phyloP scores from a whole-genome alignment of 2,329 filamentous ascomycete species.

The Colletotrichum phormii region DNA sequence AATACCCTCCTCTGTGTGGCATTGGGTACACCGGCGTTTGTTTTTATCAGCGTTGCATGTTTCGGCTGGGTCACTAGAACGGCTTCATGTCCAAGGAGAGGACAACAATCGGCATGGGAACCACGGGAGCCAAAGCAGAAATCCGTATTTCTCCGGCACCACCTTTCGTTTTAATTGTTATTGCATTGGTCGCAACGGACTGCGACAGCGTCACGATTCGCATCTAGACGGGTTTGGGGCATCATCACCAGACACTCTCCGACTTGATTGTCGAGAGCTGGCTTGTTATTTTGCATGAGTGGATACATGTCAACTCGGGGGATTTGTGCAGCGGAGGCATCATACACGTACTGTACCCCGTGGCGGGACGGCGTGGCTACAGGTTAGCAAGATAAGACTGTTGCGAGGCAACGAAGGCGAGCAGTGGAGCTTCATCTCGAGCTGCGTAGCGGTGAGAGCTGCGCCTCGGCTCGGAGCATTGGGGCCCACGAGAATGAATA shows the following conservation, averaged over 20 bases:
- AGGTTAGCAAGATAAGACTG: conserved; percentile 33
- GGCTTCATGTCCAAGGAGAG: conserved; percentile 22
- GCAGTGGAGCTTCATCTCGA: conserved; percentile 26
- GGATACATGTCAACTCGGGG: conserved; percentile 12
- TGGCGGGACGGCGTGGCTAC: conserved; percentile 34
- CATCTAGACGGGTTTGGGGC: conserved; percentile 34
- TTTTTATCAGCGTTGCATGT: conserved; percentile 34
- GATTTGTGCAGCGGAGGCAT: conserved; percentile 30
- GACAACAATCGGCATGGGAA: conserved; percentile 22
- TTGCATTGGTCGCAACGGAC: conserved; percentile 30
- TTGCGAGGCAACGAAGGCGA: conserved; percentile 33
- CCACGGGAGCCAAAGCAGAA: conserved; percentile 1
- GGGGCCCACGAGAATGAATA: conserved; percentile 32
- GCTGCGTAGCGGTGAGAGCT: conserved; percentile 32
- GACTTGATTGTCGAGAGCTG: conserved; percentile 10
- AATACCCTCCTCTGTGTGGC: conserved; percentile 28
- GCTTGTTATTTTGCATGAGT: conserved; percentile 13
- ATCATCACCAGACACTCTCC: conserved; percentile 2
- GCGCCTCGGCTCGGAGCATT: conserved; percentile 18
- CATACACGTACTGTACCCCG: conserved; percentile 22
- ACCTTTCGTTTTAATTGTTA: conserved; percentile 34
- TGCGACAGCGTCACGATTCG: conserved; percentile 31
- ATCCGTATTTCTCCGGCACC: conserved; percentile 8
- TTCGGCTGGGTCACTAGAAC: conserved; percentile 30
- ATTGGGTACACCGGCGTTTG: conserved; percentile 35